Evolutionary conservation across 768 basidiomycete genomes (phyloP), one percentile per base, ranked within the genome.

Genomic region (Agaricus subrufescens): DNA sequence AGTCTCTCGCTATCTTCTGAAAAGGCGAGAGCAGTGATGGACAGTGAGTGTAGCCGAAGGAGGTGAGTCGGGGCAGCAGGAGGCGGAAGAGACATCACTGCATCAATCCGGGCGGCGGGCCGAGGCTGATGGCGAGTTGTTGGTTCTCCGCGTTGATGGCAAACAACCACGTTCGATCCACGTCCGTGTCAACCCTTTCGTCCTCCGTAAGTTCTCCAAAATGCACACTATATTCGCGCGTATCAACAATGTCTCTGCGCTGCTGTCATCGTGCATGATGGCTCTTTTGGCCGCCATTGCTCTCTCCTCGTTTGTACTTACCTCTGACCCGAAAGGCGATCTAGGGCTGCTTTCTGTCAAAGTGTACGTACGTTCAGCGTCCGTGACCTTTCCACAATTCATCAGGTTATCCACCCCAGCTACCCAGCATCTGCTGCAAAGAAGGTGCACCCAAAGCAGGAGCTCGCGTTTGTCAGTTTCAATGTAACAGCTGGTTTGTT

Each of bases 391-490:
- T 50, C 12, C 34, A 31, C n/a, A 7, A 9, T 3, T 10, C 23
- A 40, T 10, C 49, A 15, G 5, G 7, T 39, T 29, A 43, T 48
- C 15, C 52, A 45, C n/a, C 4, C 30, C 31, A 84, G 83, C 46
- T 80, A 68, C 62, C 78, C 69, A 59, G 74, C 71, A 54, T 81
- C 73, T 60, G 73, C 58, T 3, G 54, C 57, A 27, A 62, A 76
- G 40, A 75, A 82, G 57, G 77, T 82, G 46, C 83, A 84, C 67
- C 73, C 78, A 4, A 79, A 86, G 62, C 85, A 89, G 64, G 92
- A 95, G 61, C 77, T 86, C 55, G 87, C 87, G 1, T 87, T 90
- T 66, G 80, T 91, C 38, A 82, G 86, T 65, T 94, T 94, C 73
- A 86, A 93, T 67, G 72, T 91, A 50, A 81, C 80, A 45, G 88